A percentile compares a stretch with the other conserved stretches of the same genome.
Conservation (phyloP, 108 stramenopile genomes). For the Ochromonas danica region DNA sequence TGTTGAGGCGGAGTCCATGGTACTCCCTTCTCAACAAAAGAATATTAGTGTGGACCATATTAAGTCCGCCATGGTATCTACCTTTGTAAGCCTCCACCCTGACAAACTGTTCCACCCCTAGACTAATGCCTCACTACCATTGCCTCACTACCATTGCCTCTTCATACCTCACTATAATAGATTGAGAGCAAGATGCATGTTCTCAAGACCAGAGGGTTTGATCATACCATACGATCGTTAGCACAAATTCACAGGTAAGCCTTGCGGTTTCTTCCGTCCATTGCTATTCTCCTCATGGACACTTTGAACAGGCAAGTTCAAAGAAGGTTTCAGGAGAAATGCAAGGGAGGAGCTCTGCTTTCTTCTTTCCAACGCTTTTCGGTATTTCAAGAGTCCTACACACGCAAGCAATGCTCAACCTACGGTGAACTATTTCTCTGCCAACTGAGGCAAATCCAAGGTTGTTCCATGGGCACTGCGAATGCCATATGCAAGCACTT, state of each 20-base stretch:
- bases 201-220: no score
- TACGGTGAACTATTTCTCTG: background rate
- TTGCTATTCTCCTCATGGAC: no score
- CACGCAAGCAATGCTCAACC: background rate
- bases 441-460: background rate
- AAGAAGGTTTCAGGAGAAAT: no score
- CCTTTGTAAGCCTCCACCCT: background rate
- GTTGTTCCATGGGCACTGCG: background rate
- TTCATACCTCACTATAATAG: background rate
- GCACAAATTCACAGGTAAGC: no score
- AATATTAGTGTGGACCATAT: background rate
- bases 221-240: no score
- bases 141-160: background rate
- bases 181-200: no score
- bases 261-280: background rate
- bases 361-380: background rate
- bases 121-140: background rate
- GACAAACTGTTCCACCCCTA: background rate
- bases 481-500: background rate
- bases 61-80: background rate
- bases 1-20: constrained; percentile 10
- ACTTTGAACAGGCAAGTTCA: no score
- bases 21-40: background rate
- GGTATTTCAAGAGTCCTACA: background rate
- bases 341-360: no score